Evolutionary conservation across 139 green algal genomes (phyloP), one percentile per base, ranked within the genome.

Genomic region (Tetratostichococcus sp.): DNA sequence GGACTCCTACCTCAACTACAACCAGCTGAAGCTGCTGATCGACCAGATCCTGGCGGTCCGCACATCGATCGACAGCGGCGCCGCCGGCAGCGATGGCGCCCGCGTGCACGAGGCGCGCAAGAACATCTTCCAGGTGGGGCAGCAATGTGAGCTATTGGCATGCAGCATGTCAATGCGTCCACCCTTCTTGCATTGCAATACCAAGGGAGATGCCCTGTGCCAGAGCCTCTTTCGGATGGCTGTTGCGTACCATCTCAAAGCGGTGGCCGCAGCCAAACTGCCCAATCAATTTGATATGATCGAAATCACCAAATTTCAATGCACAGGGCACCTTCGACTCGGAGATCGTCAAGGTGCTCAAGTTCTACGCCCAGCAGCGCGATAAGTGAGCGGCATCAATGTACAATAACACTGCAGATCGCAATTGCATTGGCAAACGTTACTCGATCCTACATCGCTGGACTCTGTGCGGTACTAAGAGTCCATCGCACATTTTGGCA

Each of bases 321-420:
- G 50, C 4, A 17, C 32, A 34, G 22, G 62, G 70, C 0, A 42
- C 35, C 6, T 57, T 80, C 22, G 75, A 80, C 43, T 17, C 30
- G 25, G 70, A 80, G 67, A 72, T 80, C 30, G 28, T 76, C 35
- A 75, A 80, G 69, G 59, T 80, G 43, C 43, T 79, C 1, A 35
- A 23, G 4, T 79, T 79, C 57, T 79, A 79, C 35, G 34, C 33
- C 14, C 42, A 75, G 22, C 43, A 67, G n/a, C 39, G 39, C 30
- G 68, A 50, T n/a, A n/a, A n/a, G n/a, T n/a, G n/a, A n/a, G n/a
- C n/a, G n/a, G n/a, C n/a, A n/a, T n/a, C n/a, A n/a, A n/a, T n/a
- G n/a, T n/a, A n/a, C n/a, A n/a, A n/a, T n/a, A n/a, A n/a, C n/a
- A n/a, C n/a, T n/a, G n/a, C n/a, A n/a, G n/a, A n/a, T n/a, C n/a